Percentiles rank a stretch among this genome's conserved stretches.
phyloP scores from a whole-genome alignment of 306 rosid species.

The Canavalia ensiformis region DNA sequence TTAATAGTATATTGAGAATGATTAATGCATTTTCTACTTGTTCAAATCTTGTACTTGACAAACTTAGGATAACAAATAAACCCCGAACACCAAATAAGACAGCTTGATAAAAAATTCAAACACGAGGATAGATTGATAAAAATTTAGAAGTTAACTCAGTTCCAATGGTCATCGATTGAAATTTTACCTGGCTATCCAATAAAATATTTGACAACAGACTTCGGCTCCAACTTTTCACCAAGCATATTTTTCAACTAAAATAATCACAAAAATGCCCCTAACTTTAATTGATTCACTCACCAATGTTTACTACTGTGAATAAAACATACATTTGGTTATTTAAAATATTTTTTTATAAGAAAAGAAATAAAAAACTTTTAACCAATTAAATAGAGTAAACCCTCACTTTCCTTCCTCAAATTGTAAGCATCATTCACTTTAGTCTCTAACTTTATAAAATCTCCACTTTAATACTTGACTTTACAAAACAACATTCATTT shows the following conservation, averaged over 20 bases:
- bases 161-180: slow-evolving; percentile 28
- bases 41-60: not conserved
- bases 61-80: not conserved
- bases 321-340: not conserved
- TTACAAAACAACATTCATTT: too few relatives aligned
- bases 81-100: not conserved
- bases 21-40: not conserved
- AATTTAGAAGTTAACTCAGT: not conserved
- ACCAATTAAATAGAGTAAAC: not conserved
- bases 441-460: too few relatives aligned
- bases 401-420: too few relatives aligned
- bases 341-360: not conserved
- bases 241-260: slow-evolving; percentile 18
- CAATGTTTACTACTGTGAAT: slow-evolving; percentile 20
- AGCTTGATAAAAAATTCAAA: slow-evolving; percentile 17
- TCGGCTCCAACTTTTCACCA: slow-evolving; percentile 32
- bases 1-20: slow-evolving; percentile 15
- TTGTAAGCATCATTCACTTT: too few relatives aligned
- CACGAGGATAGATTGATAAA: not conserved
- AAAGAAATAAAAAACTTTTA: not conserved
- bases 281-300: slow-evolving; percentile 11
- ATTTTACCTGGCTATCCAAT: slow-evolving; percentile 12
- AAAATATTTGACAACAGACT: not conserved
- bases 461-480: too few relatives aligned
- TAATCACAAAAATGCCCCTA: slow-evolving; percentile 29